A percentile compares a stretch with the other conserved stretches of the same genome.
These are phyloP conservation scores for Fusarium temperatum DNA, from an alignment of 2,329 filamentous ascomycete species.

Conservation along the genomic window DNA sequence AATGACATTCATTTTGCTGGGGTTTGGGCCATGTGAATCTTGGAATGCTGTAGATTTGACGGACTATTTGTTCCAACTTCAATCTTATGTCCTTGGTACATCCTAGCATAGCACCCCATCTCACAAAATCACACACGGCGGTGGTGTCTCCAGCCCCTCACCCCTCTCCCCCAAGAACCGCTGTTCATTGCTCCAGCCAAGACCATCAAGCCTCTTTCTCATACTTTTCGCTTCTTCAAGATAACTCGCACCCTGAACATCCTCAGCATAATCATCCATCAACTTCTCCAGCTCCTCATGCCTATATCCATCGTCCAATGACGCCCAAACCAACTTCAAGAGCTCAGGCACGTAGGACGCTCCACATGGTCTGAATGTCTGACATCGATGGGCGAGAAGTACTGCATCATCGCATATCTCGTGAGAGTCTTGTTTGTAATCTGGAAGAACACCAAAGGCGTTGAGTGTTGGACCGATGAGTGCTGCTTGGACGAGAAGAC, in stretches of 20 bases:
- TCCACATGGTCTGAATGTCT: conserved; percentile 14
- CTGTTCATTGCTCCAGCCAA: conserved; percentile 5
- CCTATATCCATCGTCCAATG: conserved; percentile 14
- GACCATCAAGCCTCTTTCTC: not conserved
- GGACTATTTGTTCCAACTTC: not conserved
- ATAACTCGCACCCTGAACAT: conserved; percentile 14
- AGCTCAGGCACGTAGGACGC: conserved; percentile 16
- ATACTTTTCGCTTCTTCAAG: conserved; percentile 1
- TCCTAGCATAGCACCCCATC: not conserved
- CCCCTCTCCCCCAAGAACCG: not conserved
- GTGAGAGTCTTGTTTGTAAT: not conserved
- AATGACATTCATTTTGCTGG: not conserved
- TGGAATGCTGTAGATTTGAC: not conserved
- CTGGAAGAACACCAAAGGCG: not conserved
- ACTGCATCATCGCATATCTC: conserved; percentile 4
- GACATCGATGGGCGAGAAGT: not conserved
- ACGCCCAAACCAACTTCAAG: conserved; percentile 13
- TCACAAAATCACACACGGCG: conserved; percentile 14
- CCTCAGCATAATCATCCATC: not conserved
- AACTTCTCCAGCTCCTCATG: conserved; percentile 7
- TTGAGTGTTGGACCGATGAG: conserved; percentile 4
- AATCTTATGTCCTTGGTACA: no score
- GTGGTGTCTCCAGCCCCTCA: not conserved
- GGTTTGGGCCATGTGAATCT: not conserved
- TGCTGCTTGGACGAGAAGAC: conserved; percentile 3